Conservation (phyloP, 2,329 filamentous ascomycete species). For the Trichoderma polysporum region DNA sequence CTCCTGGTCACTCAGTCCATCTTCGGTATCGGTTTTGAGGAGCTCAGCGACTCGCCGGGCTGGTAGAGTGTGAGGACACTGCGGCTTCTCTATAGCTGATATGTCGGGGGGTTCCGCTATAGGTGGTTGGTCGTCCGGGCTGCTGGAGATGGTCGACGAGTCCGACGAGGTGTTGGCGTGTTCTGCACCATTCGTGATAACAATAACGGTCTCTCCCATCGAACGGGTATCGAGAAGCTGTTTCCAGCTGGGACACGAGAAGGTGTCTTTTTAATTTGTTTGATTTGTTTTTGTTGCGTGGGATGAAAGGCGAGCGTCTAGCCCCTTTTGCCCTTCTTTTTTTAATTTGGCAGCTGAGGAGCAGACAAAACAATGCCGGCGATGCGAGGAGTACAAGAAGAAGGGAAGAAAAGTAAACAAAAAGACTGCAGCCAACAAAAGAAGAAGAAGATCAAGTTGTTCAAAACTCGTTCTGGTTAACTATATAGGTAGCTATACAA, state of each 20-base stretch:
- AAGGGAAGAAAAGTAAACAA: neutral
- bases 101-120: constrained; percentile 40
- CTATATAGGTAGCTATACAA: constrained; percentile 9
- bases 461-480: neutral
- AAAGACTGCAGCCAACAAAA: neutral
- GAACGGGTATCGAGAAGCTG: constrained; percentile 36
- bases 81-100: constrained; percentile 38
- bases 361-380: neutral
- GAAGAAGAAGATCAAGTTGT: neutral
- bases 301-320: neutral
- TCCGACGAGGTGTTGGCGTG: constrained; percentile 41
- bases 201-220: constrained; percentile 43
- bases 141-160: constrained; percentile 36
- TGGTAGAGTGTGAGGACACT: constrained; percentile 38
- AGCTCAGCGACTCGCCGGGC: constrained; percentile 36
- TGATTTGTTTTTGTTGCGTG: neutral
- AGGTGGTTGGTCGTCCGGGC: constrained; percentile 42
- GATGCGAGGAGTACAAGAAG: neutral
- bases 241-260: constrained; percentile 11
- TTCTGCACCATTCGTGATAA: constrained; percentile 43
- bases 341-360: neutral
- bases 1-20: constrained; percentile 65
- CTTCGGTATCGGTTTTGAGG: constrained; percentile 44
- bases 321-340: neutral
- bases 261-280: neutral